Base-by-base conservation (phyloP, 2,329 filamentous ascomycete genomes). In the Claviceps maximensis region DNA sequence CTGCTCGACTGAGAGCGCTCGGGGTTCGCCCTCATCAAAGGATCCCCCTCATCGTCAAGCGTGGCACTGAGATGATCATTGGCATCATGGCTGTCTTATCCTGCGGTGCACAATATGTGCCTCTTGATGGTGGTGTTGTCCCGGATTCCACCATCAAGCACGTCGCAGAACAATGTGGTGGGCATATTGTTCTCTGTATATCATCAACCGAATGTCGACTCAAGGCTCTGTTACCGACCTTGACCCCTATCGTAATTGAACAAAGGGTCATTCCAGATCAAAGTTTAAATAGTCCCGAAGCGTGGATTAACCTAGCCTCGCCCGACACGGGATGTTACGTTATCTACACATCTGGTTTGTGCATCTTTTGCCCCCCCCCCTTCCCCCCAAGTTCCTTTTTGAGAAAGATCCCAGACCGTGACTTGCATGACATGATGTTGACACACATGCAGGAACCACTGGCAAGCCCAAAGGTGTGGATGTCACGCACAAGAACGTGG, bases 381-480 rank as follows among this genome's bases (percentile, higher is more conserved):
- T 2, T 10, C 8, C 23, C 10, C 15, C 13, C 19, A n/a, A n/a
- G n/a, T 41, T 17, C 19, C 9, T 23, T 25, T 36, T 15, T 48
- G 9, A 15, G 17, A 12, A 17, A 21, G 15, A 21, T 40, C 41
- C 33, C 19, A 19, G 25, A 45, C n/a, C 25, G 33, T 47, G 23
- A 42, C 42, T 33, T 21, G 31, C 44, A 45, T 51, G 19, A 29
- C 5, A 42, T 31, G 38, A 44, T 44, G n/a, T 33, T 55, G 40
- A 55, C 23, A 44, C 12, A 31, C 42, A 9, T 19, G 41, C 53
- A 71, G 69, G 69, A 41, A 82, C 77, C 15, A 81, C 78, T 0
- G 78, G 77, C 6, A 71, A 70, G 25, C 78, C 78, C 2, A 82
- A 82, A 59, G 78, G 78, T 1, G 78, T 82, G 9, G 75, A 82